Evolutionary conservation across 441 rosid species (phyloP).

Genomic region (Populus trichocarpa): DNA sequence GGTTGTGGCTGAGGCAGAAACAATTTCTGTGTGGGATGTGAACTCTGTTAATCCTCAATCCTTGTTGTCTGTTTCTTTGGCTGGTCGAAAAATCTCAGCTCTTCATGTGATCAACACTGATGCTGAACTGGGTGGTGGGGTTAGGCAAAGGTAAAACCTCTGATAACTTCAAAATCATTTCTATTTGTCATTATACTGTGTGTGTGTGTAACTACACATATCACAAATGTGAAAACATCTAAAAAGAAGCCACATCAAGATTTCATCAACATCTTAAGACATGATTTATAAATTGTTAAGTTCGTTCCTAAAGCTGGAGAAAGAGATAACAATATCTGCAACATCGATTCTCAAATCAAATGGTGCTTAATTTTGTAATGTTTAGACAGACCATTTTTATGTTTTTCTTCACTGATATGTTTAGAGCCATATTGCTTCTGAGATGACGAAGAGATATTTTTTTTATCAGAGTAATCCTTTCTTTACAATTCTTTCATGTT

Average conservation of each 20-base stretch:
- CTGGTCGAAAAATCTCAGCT: conserved; percentile 72
- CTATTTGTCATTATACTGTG: neutral
- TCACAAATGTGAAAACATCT: neutral
- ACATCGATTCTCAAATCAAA: neutral
- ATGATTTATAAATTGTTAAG: neutral
- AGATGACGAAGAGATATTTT: neutral
- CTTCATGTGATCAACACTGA: conserved; percentile 89
- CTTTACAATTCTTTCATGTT: neutral
- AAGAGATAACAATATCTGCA: neutral
- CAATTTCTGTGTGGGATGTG: conserved; percentile 93
- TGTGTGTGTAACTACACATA: neutral
- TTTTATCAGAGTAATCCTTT: neutral
- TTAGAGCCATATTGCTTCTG: neutral
- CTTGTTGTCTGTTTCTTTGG: conserved; percentile 48
- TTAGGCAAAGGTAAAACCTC: conserved; percentile 73
- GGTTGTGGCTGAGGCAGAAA: conserved; percentile 76
- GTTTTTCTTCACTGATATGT: neutral
- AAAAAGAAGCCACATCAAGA: neutral
- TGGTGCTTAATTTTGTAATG: neutral
- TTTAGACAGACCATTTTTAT: neutral
- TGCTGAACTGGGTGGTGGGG: conserved; percentile 97
- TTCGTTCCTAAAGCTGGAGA: neutral
- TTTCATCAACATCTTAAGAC: neutral
- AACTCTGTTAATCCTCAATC: conserved; percentile 74
- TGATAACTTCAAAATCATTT: conserved; percentile 4